Evolutionary conservation across 2,329 filamentous ascomycete genomes (phyloP).

Genomic region (Microascus cirrosus): DNA sequence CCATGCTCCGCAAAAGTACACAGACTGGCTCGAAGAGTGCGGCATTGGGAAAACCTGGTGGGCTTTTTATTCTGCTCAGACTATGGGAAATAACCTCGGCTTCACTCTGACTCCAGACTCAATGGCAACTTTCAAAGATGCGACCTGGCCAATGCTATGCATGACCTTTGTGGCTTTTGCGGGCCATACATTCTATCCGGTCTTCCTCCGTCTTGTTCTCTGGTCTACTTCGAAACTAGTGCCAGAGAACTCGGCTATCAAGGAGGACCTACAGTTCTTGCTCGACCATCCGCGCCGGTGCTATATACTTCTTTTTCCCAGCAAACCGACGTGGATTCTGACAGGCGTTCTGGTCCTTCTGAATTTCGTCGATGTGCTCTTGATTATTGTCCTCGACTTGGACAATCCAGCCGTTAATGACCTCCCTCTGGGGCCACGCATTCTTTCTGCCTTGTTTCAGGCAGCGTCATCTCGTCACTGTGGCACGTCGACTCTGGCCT

Average conservation of each 20-base stretch:
- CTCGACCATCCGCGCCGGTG: constrained; percentile 92
- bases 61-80: constrained; percentile 80
- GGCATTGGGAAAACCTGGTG: constrained; percentile 66
- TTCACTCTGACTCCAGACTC: constrained; percentile 87
- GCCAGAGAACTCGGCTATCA: constrained; percentile 57
- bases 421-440: constrained; percentile 60
- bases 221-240: constrained; percentile 64
- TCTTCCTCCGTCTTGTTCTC: constrained; percentile 88
- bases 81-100: constrained; percentile 90
- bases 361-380: constrained; percentile 75
- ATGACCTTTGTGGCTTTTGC: constrained; percentile 84
- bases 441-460: constrained; percentile 84
- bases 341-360: constrained; percentile 70
- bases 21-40: constrained; percentile 46
- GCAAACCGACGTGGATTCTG: constrained; percentile 88
- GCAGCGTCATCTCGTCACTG: constrained; percentile 83
- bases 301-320: constrained; percentile 88
- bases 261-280: constrained; percentile 84
- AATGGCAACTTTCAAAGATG: constrained; percentile 78
- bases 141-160: constrained; percentile 63
- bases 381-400: constrained; percentile 89
- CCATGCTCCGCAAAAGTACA: constrained; percentile 45
- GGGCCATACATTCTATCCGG: constrained; percentile 90
- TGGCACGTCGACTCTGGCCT: constrained; percentile 72
- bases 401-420: constrained; percentile 57